phyloP scores from a whole-genome alignment of 106 monocot genomes.

The Vanilla planifolia region DNA sequence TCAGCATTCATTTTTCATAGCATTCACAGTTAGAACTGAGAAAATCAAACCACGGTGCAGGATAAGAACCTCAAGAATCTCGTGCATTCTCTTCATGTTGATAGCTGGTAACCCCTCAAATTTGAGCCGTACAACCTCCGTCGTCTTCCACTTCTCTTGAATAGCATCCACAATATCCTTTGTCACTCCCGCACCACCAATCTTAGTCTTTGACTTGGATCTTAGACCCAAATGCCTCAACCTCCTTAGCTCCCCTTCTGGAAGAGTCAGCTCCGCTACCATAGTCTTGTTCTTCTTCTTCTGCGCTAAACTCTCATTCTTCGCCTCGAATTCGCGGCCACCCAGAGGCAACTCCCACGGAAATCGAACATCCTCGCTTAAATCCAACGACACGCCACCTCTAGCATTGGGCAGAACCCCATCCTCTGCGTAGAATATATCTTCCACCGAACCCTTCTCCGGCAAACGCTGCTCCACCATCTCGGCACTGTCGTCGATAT shows the following conservation, averaged over 20 bases:
- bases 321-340: conserved; percentile 4
- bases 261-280: conserved; percentile 79
- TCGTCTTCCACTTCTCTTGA: conserved; percentile 64
- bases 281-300: conserved; percentile 57
- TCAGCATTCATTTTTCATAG: background rate
- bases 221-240: conserved; percentile 71
- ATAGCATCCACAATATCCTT: conserved; percentile 73
- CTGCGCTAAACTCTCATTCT: conserved; percentile 3
- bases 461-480: conserved; percentile 25
- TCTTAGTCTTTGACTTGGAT: conserved; percentile 70
- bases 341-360: conserved; percentile 72
- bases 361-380: conserved; percentile 55
- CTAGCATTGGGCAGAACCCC: conserved; percentile 60
- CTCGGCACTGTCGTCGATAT: conserved; percentile 40
- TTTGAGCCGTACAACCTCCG: conserved; percentile 92
- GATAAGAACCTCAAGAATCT: conserved; percentile 69
- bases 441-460: conserved; percentile 77
- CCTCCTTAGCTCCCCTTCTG: conserved; percentile 77
- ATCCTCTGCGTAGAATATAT: conserved; percentile 81
- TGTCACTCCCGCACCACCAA: conserved; percentile 75
- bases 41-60: background rate
- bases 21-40: background rate
- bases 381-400: conserved; percentile 45
- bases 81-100: conserved; percentile 92
- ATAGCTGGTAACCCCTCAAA: conserved; percentile 73